Evolutionary conservation across 2,329 filamentous ascomycete genomes (phyloP).

Genomic region (Ophiostoma perfectum): DNA sequence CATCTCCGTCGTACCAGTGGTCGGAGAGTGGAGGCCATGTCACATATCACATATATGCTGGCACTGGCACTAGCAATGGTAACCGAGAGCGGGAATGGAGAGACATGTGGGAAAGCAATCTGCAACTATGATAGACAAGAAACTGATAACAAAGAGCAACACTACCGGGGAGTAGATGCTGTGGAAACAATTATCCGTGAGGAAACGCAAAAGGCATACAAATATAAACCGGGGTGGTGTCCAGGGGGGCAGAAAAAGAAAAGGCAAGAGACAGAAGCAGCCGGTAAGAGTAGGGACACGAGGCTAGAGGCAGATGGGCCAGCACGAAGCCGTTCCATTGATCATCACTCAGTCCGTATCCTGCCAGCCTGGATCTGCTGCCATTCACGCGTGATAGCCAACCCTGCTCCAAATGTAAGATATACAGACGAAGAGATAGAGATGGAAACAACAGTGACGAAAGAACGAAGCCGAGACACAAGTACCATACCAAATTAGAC

Average conservation of each 20-base stretch:
- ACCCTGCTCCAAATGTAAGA: conserved; percentile 4
- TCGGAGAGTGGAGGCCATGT: neutral
- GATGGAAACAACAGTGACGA: neutral
- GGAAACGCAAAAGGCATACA: neutral
- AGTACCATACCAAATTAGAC: neutral
- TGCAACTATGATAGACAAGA: conserved; percentile 4
- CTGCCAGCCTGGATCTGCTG: too few species aligned
- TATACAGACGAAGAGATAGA: conserved; percentile 5
- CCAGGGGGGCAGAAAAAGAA: neutral
- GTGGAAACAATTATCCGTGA: neutral
- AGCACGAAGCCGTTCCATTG: too few species aligned
- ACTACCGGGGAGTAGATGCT: too few species aligned
- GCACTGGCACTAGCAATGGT: neutral
- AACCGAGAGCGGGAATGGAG: neutral
- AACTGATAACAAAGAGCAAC: conserved; percentile 4
- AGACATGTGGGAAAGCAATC: neutral
- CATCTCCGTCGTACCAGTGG: neutral
- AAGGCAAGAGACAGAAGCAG: neutral
- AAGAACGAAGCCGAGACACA: neutral
- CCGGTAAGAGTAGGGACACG: neutral
- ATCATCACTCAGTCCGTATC: too few species aligned
- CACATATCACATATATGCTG: neutral
- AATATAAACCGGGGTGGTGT: neutral
- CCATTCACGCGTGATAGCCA: neutral
- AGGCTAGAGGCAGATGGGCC: neutral